Evolutionary conservation across 768 basidiomycete genomes (phyloP).

Genomic region (Psilocybe azurescens): DNA sequence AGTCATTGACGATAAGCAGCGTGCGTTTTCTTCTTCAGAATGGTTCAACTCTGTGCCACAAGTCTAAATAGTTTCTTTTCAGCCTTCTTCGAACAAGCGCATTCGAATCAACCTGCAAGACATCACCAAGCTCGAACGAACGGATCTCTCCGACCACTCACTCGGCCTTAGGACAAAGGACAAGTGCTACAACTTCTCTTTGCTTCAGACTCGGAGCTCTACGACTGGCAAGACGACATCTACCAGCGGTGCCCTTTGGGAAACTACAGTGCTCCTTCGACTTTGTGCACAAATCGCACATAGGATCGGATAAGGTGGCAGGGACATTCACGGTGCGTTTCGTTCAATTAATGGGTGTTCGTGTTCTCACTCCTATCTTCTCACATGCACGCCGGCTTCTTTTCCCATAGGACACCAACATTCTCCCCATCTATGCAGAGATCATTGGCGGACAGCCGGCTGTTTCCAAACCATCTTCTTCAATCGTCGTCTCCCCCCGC

Average conservation of each 20-base stretch:
- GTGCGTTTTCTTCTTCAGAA: constrained; percentile 19
- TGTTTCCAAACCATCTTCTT: constrained; percentile 11
- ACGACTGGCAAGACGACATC: constrained; percentile 53
- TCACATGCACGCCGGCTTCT: constrained; percentile 3
- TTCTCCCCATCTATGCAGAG: constrained; percentile 33
- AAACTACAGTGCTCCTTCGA: constrained; percentile 37
- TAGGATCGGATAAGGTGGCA: constrained; percentile 36
- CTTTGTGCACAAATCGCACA: constrained; percentile 46
- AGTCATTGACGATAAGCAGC: constrained; percentile 27
- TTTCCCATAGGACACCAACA: constrained; percentile 27
- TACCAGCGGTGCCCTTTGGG: constrained; percentile 44
- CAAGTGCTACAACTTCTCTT: constrained; percentile 40
- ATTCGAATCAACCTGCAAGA: constrained; percentile 36
- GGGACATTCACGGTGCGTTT: constrained; percentile 36
- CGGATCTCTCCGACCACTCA: constrained; percentile 41
- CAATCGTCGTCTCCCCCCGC: constrained; percentile 20
- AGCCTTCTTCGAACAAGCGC: constrained; percentile 28
- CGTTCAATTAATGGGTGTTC: neutral
- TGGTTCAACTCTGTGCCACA: neutral
- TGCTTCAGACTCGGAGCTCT: constrained; percentile 42
- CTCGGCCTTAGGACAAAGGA: constrained; percentile 38
- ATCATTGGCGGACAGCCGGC: constrained; percentile 26
- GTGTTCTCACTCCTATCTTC: neutral
- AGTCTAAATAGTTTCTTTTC: constrained; percentile 4
- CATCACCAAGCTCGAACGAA: constrained; percentile 44